These are phyloP conservation scores for Microbotryum silenes-acaulis DNA, from an alignment of 1,284 basidiomycete genomes.

Conservation along the genomic window DNA sequence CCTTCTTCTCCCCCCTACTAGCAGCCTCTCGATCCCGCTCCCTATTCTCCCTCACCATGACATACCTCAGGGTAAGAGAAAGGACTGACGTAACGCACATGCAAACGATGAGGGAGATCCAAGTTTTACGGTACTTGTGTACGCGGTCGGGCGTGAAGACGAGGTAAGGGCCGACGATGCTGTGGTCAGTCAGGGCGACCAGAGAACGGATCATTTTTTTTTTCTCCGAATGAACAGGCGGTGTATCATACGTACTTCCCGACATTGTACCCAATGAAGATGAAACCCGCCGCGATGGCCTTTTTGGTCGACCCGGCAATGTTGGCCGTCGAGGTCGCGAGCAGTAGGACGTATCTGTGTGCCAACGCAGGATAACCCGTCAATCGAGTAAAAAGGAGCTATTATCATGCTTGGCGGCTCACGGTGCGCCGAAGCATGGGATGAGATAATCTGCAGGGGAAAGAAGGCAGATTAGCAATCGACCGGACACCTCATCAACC, in stretches of 20 bases:
- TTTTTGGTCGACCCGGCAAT: conserved; percentile 48
- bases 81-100: conserved; percentile 34
- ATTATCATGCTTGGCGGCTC: conserved; percentile 37
- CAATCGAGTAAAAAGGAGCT: too few species aligned
- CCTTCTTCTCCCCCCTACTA: conserved; percentile 7
- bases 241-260: conserved; percentile 30
- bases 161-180: conserved; percentile 42
- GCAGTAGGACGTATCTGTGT: conserved; percentile 35
- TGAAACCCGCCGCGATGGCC: conserved; percentile 41
- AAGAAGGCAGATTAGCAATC: background rate
- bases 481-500: background rate
- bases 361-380: too few species aligned
- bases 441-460: conserved; percentile 18
- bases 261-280: conserved; percentile 44
- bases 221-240: background rate
- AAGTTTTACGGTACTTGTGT: conserved; percentile 46
- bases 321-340: conserved; percentile 45
- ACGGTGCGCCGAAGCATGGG: conserved; percentile 47
- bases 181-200: conserved; percentile 32
- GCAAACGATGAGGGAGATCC: conserved; percentile 44
- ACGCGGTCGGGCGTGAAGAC: conserved; percentile 34
- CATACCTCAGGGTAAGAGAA: conserved; percentile 38
- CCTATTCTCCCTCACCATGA: conserved; percentile 40
- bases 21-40: conserved; percentile 25
- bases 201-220: background rate